phyloP scores from a whole-genome alignment of 176 grass and related monocot species.

The Carex cristatella region DNA sequence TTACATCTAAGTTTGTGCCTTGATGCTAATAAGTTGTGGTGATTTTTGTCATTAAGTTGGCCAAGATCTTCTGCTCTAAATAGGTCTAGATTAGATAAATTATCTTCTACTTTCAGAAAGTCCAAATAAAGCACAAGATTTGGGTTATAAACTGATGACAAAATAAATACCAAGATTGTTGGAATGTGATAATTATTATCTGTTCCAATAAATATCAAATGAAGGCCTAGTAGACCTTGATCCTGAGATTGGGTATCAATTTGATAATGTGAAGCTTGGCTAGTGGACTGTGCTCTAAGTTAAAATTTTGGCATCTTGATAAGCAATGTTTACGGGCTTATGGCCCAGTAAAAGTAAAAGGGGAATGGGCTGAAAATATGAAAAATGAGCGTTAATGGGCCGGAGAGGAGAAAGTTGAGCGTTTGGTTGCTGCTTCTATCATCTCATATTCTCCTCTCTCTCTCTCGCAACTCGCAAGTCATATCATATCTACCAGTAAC shows the following conservation, averaged over 20 bases:
- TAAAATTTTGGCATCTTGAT: neutral
- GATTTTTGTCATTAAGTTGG: too few species aligned
- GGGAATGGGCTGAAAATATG: neutral
- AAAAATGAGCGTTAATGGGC: neutral
- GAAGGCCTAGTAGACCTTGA: neutral
- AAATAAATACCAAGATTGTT: neutral
- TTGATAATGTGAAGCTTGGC: neutral
- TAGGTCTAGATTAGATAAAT: neutral
- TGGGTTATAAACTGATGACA: neutral
- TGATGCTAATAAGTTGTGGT: neutral
- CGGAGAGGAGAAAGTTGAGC: neutral
- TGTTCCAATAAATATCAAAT: neutral
- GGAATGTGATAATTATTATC: neutral
- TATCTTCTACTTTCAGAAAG: neutral
- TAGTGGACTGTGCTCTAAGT: neutral
- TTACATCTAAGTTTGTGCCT: too few species aligned
- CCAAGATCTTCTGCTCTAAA: neutral
- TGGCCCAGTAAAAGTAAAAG: neutral
- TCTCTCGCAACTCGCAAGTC: neutral
- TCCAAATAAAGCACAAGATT: conserved; percentile 1
- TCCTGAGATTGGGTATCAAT: neutral
- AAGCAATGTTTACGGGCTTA: neutral
- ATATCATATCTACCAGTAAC: neutral
- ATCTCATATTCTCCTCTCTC: too few species aligned
- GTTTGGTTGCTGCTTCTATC: neutral